These are phyloP conservation scores for Plasmodium knowlesi DNA, from an alignment of 169 alveolate genomes.

Conservation along the genomic window DNA sequence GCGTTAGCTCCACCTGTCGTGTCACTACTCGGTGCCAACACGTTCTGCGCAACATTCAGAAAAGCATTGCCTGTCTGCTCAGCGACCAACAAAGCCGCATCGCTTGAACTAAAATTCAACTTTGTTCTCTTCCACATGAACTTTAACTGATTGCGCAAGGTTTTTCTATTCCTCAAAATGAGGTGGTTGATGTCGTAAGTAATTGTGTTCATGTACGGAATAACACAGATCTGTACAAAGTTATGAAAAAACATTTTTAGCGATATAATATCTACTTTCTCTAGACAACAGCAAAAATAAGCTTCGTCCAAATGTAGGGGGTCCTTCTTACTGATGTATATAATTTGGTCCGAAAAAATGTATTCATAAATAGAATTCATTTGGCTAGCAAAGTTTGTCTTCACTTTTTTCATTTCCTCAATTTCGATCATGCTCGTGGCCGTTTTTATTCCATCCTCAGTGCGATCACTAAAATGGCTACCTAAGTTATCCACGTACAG, in stretches of 20 bases:
- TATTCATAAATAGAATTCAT: constrained; percentile 31
- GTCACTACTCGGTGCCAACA: neutral
- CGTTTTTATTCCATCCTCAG: neutral
- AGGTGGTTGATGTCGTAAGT: constrained; percentile 30
- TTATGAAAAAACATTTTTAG: constrained; percentile 61
- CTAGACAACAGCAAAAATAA: constrained; percentile 46
- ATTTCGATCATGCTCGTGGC: constrained; percentile 9
- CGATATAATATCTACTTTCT: constrained; percentile 22
- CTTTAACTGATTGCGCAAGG: constrained; percentile 24
- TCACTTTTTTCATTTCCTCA: constrained; percentile 20
- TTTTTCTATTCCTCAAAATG: constrained; percentile 36
- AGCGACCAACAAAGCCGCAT: constrained; percentile 59
- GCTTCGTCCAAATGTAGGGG: constrained; percentile 45
- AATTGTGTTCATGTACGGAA: constrained; percentile 26
- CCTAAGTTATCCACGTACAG: constrained; percentile 3
- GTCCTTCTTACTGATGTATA: constrained; percentile 39
- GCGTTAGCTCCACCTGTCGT: neutral
- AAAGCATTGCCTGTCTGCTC: constrained; percentile 62
- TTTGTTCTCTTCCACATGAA: constrained; percentile 68
- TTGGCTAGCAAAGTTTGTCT: neutral
- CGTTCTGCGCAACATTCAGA: constrained; percentile 35
- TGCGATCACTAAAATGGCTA: neutral
- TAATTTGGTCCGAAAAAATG: constrained; percentile 14
- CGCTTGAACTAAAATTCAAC: constrained; percentile 20
- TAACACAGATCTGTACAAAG: constrained; percentile 21